Percentiles rank a stretch among this genome's conserved stretches.
Conservation (phyloP, 345 rosid genomes). For the Sonneratia alba region DNA sequence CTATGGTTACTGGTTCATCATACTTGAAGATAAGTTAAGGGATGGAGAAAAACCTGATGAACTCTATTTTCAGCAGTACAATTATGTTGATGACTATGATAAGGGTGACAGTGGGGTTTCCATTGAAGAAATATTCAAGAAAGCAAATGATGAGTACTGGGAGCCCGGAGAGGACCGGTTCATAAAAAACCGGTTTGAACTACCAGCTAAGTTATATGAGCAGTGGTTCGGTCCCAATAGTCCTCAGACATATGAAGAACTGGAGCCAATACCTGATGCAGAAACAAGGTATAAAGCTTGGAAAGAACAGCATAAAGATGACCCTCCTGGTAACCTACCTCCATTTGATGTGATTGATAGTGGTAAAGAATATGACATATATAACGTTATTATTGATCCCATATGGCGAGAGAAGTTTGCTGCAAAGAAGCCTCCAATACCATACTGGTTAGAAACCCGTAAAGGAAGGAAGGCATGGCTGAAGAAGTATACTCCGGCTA, state of each 20-base stretch:
- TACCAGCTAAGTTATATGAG: slow-evolving; percentile 89
- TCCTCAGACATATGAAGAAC: slow-evolving; percentile 78
- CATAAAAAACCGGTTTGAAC: slow-evolving; percentile 62
- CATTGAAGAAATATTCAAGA: slow-evolving; percentile 65
- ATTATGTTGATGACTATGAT: slow-evolving; percentile 74
- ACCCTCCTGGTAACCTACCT: slow-evolving; percentile 82
- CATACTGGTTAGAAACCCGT: slow-evolving; percentile 91
- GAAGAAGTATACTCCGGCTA: slow-evolving; percentile 66
- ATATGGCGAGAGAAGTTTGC: slow-evolving; percentile 58
- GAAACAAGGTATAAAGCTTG: slow-evolving; percentile 70
- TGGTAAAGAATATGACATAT: slow-evolving; percentile 72
- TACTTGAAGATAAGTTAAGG: slow-evolving; percentile 81
- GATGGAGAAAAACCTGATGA: slow-evolving; percentile 82
- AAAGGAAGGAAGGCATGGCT: slow-evolving; percentile 95
- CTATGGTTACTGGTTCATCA: slow-evolving; percentile 87
- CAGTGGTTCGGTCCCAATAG: slow-evolving; percentile 86
- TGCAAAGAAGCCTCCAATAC: slow-evolving; percentile 61
- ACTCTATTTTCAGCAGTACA: slow-evolving; percentile 92
- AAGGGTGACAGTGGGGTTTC: slow-evolving; percentile 79
- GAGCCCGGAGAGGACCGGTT: slow-evolving; percentile 92
- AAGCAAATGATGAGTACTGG: slow-evolving; percentile 89
- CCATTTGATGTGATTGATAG: slow-evolving; percentile 64
- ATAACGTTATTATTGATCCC: slow-evolving; percentile 42
- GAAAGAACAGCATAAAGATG: slow-evolving; percentile 79
- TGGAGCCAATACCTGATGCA: slow-evolving; percentile 66